Percentiles rank a stretch among this genome's conserved stretches.
Evolutionary conservation across 345 rosid genomes (phyloP).

Genomic region (Eucalyptus tenuipes): DNA sequence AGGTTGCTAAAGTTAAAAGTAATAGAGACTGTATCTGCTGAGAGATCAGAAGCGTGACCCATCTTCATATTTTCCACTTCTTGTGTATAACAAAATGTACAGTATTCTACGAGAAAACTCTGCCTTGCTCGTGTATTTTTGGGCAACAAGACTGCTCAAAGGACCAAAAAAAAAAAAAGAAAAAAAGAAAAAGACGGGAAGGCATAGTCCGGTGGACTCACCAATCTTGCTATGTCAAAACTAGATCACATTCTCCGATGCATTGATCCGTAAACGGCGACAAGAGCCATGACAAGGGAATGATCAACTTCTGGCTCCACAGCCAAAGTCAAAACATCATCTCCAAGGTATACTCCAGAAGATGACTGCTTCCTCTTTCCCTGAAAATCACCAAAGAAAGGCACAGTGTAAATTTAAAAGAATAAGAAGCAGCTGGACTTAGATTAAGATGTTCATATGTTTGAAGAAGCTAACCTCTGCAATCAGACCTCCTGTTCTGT

Average conservation of each 20-base stretch:
- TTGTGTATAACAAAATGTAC: background rate
- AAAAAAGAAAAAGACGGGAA: background rate
- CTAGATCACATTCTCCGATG: constrained; percentile 15
- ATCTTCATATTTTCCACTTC: background rate
- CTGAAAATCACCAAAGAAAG: constrained; percentile 6
- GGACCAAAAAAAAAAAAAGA: background rate
- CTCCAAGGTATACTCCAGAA: constrained; percentile 32
- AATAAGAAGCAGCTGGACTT: background rate
- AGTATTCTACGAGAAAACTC: background rate
- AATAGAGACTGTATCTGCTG: background rate
- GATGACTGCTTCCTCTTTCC: constrained; percentile 41
- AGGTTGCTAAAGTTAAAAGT: background rate
- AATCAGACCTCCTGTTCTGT: constrained; percentile 4
- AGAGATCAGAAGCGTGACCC: background rate
- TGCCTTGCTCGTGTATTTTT: background rate
- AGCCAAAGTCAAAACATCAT: constrained; percentile 34
- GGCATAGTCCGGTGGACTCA: background rate
- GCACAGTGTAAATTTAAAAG: background rate
- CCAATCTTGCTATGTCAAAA: background rate
- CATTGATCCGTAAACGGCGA: constrained; percentile 41
- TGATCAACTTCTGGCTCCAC: constrained; percentile 39
- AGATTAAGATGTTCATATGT: background rate
- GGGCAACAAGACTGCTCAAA: background rate
- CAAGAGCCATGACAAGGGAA: constrained; percentile 31
- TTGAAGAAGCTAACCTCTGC: constrained; percentile 22